Conservation (phyloP, 768 basidiomycete species). For the Suillus bovinus region DNA sequence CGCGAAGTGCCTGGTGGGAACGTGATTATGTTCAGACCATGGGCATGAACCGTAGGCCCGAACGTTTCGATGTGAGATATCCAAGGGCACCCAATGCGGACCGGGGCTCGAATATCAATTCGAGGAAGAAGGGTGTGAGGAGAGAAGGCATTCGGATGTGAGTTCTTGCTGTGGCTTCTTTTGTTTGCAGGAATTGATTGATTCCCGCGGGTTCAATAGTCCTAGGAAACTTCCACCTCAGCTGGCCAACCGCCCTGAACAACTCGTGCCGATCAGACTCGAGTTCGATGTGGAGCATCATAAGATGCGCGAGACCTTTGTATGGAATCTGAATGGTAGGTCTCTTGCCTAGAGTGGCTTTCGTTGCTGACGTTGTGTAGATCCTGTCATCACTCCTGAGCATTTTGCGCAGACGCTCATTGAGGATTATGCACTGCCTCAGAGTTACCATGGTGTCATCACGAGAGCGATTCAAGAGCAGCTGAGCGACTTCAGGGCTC, state of each 20-base stretch:
- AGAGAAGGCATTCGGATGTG: conserved; percentile 77
- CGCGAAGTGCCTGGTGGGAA: conserved; percentile 62
- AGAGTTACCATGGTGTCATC: conserved; percentile 65
- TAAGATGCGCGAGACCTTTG: conserved; percentile 93
- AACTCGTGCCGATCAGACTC: conserved; percentile 91
- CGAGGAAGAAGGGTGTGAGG: conserved; percentile 52
- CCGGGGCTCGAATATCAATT: conserved; percentile 24
- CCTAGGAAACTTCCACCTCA: conserved; percentile 59
- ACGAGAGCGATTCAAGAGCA: conserved; percentile 87
- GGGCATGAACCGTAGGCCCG: conserved; percentile 29
- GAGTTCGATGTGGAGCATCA: conserved; percentile 96
- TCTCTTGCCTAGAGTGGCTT: conserved; percentile 11
- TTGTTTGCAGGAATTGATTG: conserved; percentile 2
- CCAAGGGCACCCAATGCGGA: conserved; percentile 45
- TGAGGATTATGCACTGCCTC: conserved; percentile 83
- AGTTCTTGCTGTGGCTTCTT: conserved; percentile 36
- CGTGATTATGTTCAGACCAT: conserved; percentile 44
- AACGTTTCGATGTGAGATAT: conserved; percentile 56
- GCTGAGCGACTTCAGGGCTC: conserved; percentile 74
- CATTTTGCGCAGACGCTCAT: conserved; percentile 87
- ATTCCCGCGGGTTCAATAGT: conserved; percentile 34
- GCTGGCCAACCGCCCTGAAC: conserved; percentile 66
- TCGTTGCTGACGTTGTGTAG: conserved; percentile 39
- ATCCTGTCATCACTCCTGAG: conserved; percentile 88
- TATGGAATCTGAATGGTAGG: conserved; percentile 96